Base-by-base conservation (phyloP, 2,329 filamentous ascomycete species). In the Stemphylium lycopersici region DNA sequence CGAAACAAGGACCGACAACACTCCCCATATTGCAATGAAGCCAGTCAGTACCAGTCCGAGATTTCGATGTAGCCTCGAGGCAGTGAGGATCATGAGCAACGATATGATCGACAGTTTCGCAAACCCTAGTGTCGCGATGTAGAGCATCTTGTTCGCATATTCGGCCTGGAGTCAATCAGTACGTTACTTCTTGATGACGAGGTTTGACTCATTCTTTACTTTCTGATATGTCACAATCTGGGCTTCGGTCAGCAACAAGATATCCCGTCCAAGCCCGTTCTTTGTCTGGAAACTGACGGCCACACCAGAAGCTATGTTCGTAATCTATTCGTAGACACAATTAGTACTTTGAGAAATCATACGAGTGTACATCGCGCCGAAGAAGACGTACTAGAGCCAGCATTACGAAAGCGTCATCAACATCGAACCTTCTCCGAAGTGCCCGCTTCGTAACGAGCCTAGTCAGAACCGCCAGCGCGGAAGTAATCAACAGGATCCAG, bases 41-140 rank as follows among this genome's bases (percentile, higher is more conserved):
- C 50, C 50, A 29, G 65, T 65, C 29, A 73, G 37, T 6, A 44
- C 55, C 11, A 69, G 59, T 4, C 70, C 69, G 6, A 74, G 33
- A 10, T 61, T 62, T 13, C 66, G 67, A 44, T 74, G 71, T 51
- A 67, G 33, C 12, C 67, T 54, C 3, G 69, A 71, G 13, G 67
- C 69, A 2, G 69, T 73, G 15, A 73, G 58, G 6, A 70, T 71
- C 66, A 69, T 73, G 6, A 74, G 62, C 13, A 74, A 52, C 13
- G 71, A 73, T 39, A 72, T 73, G 41, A 73, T 72, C 4, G 71
- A 73, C 11, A 73, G 60, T 49, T 74, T 74, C 2, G 71, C 71
- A 11, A 72, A 64, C 7, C 66, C 63, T 32, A 74, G 55, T 10
- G 71, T 74, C 7, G 71, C 65, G 32, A 74, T 69, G 39, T 71